A percentile compares a stretch with the other conserved stretches of the same genome.
These are phyloP conservation scores for Emmonsiellopsis sp. DNA, from an alignment of 2,329 filamentous ascomycete genomes.

Conservation along the genomic window DNA sequence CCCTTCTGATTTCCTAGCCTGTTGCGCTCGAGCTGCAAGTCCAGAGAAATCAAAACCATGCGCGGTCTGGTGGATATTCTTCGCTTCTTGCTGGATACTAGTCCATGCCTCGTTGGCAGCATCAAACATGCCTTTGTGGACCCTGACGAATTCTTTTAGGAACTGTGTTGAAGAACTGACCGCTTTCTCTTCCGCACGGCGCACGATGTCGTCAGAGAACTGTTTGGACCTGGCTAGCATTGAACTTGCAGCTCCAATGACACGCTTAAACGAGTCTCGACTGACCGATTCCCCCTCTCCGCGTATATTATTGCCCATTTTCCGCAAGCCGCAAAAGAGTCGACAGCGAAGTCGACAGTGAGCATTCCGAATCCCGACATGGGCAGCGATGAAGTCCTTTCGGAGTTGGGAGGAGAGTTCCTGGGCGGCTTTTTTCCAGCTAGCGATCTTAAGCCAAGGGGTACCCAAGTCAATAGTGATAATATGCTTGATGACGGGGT, in stretches of 20 bases:
- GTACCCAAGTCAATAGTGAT: conserved; percentile 35
- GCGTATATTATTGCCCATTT: conserved; percentile 25
- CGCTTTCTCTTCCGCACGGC: conserved; percentile 24
- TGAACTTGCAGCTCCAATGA: conserved; percentile 15
- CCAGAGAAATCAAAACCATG: conserved; percentile 16
- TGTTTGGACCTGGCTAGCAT: conserved; percentile 27
- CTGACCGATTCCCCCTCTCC: conserved; percentile 20
- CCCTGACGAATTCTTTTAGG: conserved; percentile 20
- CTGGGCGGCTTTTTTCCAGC: conserved; percentile 36
- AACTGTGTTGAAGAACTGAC: conserved; percentile 22
- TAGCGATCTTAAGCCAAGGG: conserved; percentile 39
- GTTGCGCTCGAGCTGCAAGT: conserved; percentile 22
- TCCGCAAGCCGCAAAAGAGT: conserved; percentile 30
- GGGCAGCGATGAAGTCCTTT: conserved; percentile 29
- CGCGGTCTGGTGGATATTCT: conserved; percentile 17
- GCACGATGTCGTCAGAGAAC: conserved; percentile 23
- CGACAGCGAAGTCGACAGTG: conserved; percentile 31
- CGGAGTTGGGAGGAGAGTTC: conserved; percentile 26
- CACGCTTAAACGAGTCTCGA: conserved; percentile 18
- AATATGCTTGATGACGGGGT: conserved; percentile 25
- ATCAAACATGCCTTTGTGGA: conserved; percentile 21
- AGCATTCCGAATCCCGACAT: conserved; percentile 28
- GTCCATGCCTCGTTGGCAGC: conserved; percentile 21
- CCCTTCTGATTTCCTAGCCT: conserved; percentile 19
- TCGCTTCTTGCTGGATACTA: conserved; percentile 6